Evolutionary conservation across 1,284 basidiomycete species (phyloP), one percentile per base, ranked within the genome.

Genomic region (Inonotus obliquus): DNA sequence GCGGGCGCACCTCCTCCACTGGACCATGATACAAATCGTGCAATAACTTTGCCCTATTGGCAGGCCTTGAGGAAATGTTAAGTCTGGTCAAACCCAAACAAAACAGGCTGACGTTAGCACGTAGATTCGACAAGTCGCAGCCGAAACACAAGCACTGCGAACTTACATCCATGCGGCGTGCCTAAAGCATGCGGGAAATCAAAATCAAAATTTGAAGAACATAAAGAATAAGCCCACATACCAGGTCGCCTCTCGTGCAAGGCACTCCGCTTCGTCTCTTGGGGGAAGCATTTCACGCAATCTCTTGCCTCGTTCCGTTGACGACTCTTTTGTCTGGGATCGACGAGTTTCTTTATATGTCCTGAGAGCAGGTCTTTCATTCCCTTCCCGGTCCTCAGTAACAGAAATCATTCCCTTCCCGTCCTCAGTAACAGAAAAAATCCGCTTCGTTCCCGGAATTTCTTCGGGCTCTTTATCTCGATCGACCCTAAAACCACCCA

Each of bases 231-330:
- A 1, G 10, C 13, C 17, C 41, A 44, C 41, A 6, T 44, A 44
- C 41, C 41, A 44, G 4, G 35, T 35, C 4, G 29, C 52, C 29
- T 37, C 52, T 45, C 57, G 57, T n/a, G 29, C 25, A 17, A 58
- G 44, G 17, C 23, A 13, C 27, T 37, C 27, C 21, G 57, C 47
- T 23, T 58, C 57, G 29, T 58, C 57, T 1, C 44, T 19, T 9
- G 47, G 47, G 1, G 45, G 57, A 17, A 58, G 29, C 35, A 58
- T 37, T 14, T 41, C 27, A 49, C 57, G 57, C 44, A 58, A 37
- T 25, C 57, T 41, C 27, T 32, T 54, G 4, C 52, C 37, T 35
- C 37, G 29, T 29, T 54, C 52, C 10, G 21, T 32, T 7, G 52
- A 19, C 19, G 23, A 3, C 29, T 37, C 38, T 54, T 54, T 13